Conservation (phyloP, 2,329 filamentous ascomycete species). For the Calcarisporium arbuscula region DNA sequence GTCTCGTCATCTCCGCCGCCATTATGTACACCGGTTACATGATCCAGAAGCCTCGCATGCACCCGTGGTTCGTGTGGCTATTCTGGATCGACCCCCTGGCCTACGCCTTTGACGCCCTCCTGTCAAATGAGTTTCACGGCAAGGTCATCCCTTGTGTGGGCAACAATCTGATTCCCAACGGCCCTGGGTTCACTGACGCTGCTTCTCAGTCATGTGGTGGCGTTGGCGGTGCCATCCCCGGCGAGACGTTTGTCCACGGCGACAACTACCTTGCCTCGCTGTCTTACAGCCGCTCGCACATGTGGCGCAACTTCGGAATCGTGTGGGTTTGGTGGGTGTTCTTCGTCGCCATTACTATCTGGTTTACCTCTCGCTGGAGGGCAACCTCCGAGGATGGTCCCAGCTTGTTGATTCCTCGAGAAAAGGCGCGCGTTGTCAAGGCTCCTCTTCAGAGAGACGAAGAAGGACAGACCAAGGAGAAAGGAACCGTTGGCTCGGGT, state of each 20-base stretch:
- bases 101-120: conserved; percentile 62
- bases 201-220: conserved; percentile 49
- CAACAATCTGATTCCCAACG: conserved; percentile 43
- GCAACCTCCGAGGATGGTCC: conserved; percentile 44
- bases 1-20: conserved; percentile 41
- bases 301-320: conserved; percentile 58
- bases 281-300: conserved; percentile 42
- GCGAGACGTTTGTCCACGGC: conserved; percentile 43
- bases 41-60: conserved; percentile 56
- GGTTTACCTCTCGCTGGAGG: conserved; percentile 52
- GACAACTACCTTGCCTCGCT: conserved; percentile 53
- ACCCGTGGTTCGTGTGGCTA: conserved; percentile 57
- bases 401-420: conserved; percentile 55
- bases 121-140: conserved; percentile 64
- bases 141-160: conserved; percentile 46
- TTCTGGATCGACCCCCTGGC: conserved; percentile 62
- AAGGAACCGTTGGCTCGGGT: conserved; percentile 8
- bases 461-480: conserved; percentile 34
- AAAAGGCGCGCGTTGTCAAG: conserved; percentile 37
- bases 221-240: conserved; percentile 46
- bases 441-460: conserved; percentile 35
- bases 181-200: conserved; percentile 37
- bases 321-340: conserved; percentile 58
- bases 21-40: conserved; percentile 60
- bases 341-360: conserved; percentile 52